Evolutionary conservation across 2,329 filamentous ascomycete species (phyloP).

Genomic region (Penicillium sp.): DNA sequence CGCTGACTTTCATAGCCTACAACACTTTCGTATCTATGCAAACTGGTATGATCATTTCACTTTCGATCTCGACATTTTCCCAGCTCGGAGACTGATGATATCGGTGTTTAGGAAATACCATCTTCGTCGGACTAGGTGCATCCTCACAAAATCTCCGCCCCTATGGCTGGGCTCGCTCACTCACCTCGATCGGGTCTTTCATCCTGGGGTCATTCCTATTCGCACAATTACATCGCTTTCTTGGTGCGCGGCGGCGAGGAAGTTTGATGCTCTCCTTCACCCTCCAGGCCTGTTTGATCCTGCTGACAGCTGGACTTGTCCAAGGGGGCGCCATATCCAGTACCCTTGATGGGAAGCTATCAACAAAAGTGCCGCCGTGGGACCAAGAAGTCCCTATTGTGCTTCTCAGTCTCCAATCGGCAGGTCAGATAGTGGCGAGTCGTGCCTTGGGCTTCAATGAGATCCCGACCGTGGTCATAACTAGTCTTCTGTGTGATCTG

Average conservation of each 20-base stretch:
- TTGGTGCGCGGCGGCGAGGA: conserved; percentile 24
- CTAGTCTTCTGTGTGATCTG: conserved; percentile 27
- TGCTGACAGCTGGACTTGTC: conserved; percentile 30
- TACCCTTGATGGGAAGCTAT: neutral
- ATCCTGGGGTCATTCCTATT: conserved; percentile 44
- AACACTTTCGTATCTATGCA: conserved; percentile 49
- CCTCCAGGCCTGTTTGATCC: conserved; percentile 28
- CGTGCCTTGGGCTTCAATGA: conserved; percentile 31
- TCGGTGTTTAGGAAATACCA: conserved; percentile 39
- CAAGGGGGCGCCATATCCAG: conserved; percentile 27
- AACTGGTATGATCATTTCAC: conserved; percentile 18
- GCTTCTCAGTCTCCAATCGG: conserved; percentile 33
- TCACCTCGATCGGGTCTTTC: conserved; percentile 48
- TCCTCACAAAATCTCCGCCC: conserved; percentile 43
- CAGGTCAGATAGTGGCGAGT: conserved; percentile 33
- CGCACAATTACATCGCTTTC: conserved; percentile 34
- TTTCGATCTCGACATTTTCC: neutral
- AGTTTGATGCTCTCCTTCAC: conserved; percentile 32
- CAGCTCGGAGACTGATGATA: neutral
- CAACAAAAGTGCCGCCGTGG: conserved; percentile 14
- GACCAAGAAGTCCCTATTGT: conserved; percentile 32
- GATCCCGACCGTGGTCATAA: conserved; percentile 37
- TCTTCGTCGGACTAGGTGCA: conserved; percentile 46
- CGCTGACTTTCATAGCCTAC: conserved; percentile 33
- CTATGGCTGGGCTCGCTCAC: conserved; percentile 47